Base-by-base conservation (phyloP, 225 moss, liverwort and hornwort species). In the Thuidium tamariscinum region DNA sequence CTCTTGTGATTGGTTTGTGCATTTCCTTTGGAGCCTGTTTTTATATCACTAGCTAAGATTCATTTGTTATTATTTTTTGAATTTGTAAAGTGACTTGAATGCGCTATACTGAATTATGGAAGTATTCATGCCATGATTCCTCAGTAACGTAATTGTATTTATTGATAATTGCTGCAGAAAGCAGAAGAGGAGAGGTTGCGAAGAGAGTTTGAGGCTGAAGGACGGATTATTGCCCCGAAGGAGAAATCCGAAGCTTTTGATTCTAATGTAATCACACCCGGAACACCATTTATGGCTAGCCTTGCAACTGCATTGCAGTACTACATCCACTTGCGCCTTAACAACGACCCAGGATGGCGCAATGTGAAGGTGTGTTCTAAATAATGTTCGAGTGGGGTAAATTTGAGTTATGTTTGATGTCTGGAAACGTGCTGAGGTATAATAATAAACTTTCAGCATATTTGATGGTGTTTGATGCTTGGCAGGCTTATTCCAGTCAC, bases 221-320 rank as follows among this genome's bases (percentile, higher is more conserved):
- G 98, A 42, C 93, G 98, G 30, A 94, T 95, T 69, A 91, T 98
- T 87, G 93, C 95, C 27, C 90, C 94, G 8, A 97, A 96, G 89
- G 88, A 93, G 86, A 97, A 92, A 75, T 91, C 93, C 5, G 97
- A 96, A 88, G 91, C 93, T 71, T 94, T 93, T 78, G 98, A 98
- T 86, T 97, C 97, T 49, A 98, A 98, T 88, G 98, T 98, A 57
- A 98, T 98, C 61, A 98, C 98, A 62, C 98, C 98, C 75, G 97
- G 97, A 80, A 98, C 98, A 11, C 96, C 95, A 19, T 98, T 98
- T 69, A 98, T 98, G 98, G 94, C 92, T 54, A 94, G 94, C 85
- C 92, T 98, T 87, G 93, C 98, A 66, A 88, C 89, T 78, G 98
- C 98, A 73, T 88, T 98, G 90, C 97, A 97, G 85, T 98, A 98